Percentiles rank a stretch among this genome's conserved stretches.
Evolutionary conservation across 768 basidiomycete genomes (phyloP).

Genomic region (Mycena sanguinolenta): DNA sequence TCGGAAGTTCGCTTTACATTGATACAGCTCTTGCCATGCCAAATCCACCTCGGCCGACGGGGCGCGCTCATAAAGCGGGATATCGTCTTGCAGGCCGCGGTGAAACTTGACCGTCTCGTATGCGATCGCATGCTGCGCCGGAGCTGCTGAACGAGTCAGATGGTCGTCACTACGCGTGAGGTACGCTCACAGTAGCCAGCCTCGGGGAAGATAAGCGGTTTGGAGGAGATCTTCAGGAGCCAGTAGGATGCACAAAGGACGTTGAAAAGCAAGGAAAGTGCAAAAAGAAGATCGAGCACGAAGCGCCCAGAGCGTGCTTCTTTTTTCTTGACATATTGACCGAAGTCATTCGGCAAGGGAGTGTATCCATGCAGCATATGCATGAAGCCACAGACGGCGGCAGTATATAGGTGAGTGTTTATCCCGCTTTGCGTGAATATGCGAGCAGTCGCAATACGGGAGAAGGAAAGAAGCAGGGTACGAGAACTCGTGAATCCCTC

Average conservation of each 20-base stretch:
- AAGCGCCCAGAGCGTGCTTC: background rate
- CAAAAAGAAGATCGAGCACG: background rate
- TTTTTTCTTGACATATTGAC: background rate
- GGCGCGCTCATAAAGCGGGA: constrained; percentile 33
- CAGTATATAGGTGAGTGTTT: background rate
- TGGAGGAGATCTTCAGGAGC: background rate
- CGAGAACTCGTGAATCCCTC: background rate
- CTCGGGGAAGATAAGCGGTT: constrained; percentile 7
- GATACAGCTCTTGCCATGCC: constrained; percentile 37
- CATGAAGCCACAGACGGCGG: too few species aligned
- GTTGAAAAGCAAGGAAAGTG: constrained; percentile 15
- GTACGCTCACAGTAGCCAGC: constrained; percentile 17
- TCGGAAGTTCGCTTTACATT: constrained; percentile 19
- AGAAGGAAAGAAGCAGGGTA: background rate
- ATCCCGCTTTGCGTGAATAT: constrained; percentile 2
- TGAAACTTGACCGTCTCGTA: constrained; percentile 36
- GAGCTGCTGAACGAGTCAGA: constrained; percentile 20
- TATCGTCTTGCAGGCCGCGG: constrained; percentile 29
- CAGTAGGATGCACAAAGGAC: background rate
- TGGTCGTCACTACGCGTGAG: background rate
- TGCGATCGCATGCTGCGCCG: constrained; percentile 28
- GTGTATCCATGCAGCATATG: background rate
- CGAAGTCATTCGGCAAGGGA: background rate
- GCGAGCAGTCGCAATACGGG: background rate
- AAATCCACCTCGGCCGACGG: constrained; percentile 34